Base-by-base conservation (phyloP, 1,284 basidiomycete genomes). In the Paramarasmius palmivorus region DNA sequence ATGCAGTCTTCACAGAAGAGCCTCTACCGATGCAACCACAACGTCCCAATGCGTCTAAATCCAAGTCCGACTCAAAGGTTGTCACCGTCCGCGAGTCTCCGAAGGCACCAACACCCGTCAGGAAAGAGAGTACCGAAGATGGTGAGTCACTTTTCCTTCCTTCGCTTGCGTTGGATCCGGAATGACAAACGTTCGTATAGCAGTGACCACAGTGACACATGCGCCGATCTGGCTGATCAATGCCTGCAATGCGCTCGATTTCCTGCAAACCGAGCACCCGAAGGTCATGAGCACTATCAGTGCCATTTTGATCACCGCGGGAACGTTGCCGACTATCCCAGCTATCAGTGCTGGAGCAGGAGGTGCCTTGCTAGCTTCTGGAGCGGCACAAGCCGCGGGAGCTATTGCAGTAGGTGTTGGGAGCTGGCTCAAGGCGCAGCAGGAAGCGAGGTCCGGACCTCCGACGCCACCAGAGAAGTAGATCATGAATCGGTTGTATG, bases 201-300 rank as follows among this genome's bases (percentile, higher is more conserved):
- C 69, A 25, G 73, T 79, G 20, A 82, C 81, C 0, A 79, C 79
- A 0, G 72, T 80, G 5, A 74, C 80, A 9, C 79, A 86, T 55
- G 88, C 83, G 4, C 88, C 88, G 0, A 70, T 80, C 0, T 90
- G 88, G 88, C 76, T 90, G 23, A 63, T 90, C 51, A 88, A 89
- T 61, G 88, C 88, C 3, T 84, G 83, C 60, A 80, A 75, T 46
- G 88, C 88, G 12, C 77, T 90, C 58, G 87, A 89, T 53, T 87
- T 80, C 69, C 78, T 90, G 51, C 82, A 82, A 7, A 77, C 73
- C 55, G 88, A 90, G 61, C 86, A 90, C 61, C 88, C 88, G 2
- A 85, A 84, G 63, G 79, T 80, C 25, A 89, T 90, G 86, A 83
- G 79, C 56, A 79, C 87, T 36, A 65, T 90, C 50, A 85, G 85